Evolutionary conservation across 2,329 filamentous ascomycete species (phyloP), one percentile per base, ranked within the genome.

Genomic region (Aureobasidium namibiae): DNA sequence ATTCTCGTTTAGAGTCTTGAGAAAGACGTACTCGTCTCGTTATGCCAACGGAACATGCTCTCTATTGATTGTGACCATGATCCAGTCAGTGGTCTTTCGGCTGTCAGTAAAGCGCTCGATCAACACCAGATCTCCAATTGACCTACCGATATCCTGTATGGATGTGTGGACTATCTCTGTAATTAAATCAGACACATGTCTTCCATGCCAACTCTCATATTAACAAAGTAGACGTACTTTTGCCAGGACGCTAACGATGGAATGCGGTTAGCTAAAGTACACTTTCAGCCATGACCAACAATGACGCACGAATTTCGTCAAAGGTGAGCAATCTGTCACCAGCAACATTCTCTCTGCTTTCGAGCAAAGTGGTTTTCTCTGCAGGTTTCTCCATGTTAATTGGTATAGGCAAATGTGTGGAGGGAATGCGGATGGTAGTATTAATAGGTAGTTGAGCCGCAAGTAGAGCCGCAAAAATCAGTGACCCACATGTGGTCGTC

Each of bases 251-350:
- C 59, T 60, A 56, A 11, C 18, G 14, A 52, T 16, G 33, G n/a
- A 29, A 52, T 16, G 10, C 7, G 36, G 39, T 38, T 44, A 39
- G 52, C 14, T 14, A 36, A 52, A 38, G 21, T 11, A 36, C 36
- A 7, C 6, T 42, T 33, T 26, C 29, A 45, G 48, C 48, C 33
- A 52, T 56, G 52, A 39, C 24, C 21, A 26, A n/a, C 13, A 49
- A 26, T 34, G 38, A 60, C 60, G 39, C 36, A 61, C 60, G 56
- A 42, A 60, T 61, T 34, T 61, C 60, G 21, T 61, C 60, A 44
- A 59, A 61, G 33, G 44, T 54, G 4, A 61, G 48, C 18, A 61
- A 33, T 26, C 21, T 18, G 34, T 38, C 16, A 21, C 33, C 21
- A 11, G 33, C 48, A n/a, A 52, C 31, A 39, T 38, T 16, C 13